These are phyloP conservation scores for Chalciporus piperatus DNA, from an alignment of 768 basidiomycete genomes.

Conservation along the genomic window DNA sequence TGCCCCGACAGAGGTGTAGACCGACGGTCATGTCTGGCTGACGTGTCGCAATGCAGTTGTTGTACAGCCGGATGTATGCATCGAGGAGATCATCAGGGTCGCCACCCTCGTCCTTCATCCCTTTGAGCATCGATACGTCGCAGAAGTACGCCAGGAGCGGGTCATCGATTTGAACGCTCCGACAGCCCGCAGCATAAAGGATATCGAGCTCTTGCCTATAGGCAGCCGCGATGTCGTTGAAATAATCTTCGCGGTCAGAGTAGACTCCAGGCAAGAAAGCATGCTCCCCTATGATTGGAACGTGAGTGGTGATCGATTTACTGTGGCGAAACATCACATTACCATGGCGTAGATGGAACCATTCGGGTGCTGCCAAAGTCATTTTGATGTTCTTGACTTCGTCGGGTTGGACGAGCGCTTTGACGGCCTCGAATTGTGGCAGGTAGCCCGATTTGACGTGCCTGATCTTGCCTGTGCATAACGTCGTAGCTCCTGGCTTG, in stretches of 20 bases:
- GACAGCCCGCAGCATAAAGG: slow-evolving; percentile 39
- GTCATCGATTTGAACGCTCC: slow-evolving; percentile 43
- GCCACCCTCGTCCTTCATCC: slow-evolving; percentile 57
- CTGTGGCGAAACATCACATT: slow-evolving; percentile 15
- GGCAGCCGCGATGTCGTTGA: slow-evolving; percentile 42
- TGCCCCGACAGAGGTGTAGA: slow-evolving; percentile 46
- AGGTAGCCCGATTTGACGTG: slow-evolving; percentile 61
- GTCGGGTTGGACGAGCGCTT: slow-evolving; percentile 53
- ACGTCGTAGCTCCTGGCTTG: slow-evolving; percentile 19
- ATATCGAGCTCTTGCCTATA: slow-evolving; percentile 43
- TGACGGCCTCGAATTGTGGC: slow-evolving; percentile 61
- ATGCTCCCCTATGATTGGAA: slow-evolving; percentile 16
- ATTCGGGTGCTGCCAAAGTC: slow-evolving; percentile 68
- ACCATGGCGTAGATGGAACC: slow-evolving; percentile 70
- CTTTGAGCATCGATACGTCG: slow-evolving; percentile 45
- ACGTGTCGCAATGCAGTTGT: slow-evolving; percentile 31
- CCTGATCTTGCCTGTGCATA: slow-evolving; percentile 57
- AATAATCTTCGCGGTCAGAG: slow-evolving; percentile 37
- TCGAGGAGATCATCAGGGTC: slow-evolving; percentile 63
- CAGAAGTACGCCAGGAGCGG: slow-evolving; percentile 59
- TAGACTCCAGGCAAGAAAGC: slow-evolving; percentile 27
- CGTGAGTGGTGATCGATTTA: neutral
- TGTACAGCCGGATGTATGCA: slow-evolving; percentile 44
- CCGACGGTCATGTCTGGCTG: slow-evolving; percentile 40
- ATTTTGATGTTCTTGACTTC: slow-evolving; percentile 69